Percentiles rank a stretch among this genome's conserved stretches.
Conservation (phyloP, 2,329 filamentous ascomycete species). For the Fusarium azukiicola region DNA sequence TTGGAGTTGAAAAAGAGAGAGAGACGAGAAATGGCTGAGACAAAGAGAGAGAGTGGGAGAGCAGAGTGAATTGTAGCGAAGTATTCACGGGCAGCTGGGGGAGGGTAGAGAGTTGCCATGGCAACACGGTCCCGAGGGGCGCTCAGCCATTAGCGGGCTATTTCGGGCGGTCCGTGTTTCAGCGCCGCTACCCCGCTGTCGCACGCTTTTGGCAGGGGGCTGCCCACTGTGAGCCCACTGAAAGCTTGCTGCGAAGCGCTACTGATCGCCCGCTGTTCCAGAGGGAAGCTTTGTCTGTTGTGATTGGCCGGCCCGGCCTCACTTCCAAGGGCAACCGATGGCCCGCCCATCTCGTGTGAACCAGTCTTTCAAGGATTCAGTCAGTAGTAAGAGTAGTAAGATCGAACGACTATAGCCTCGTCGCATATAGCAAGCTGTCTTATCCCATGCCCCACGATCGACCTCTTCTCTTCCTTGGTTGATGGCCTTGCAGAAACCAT, state of each 20-base stretch:
- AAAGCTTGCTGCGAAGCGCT: slow-evolving; percentile 43
- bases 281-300: slow-evolving; percentile 27
- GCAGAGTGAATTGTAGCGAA: slow-evolving; percentile 38
- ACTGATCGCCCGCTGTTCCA: slow-evolving; percentile 42
- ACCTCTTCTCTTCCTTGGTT: slow-evolving; percentile 33
- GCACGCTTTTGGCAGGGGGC: slow-evolving; percentile 44
- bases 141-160: slow-evolving; percentile 46
- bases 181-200: slow-evolving; percentile 53
- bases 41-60: slow-evolving; percentile 42
- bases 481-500: slow-evolving; percentile 14
- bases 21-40: slow-evolving; percentile 50
- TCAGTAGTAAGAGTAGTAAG: neutral
- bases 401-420: slow-evolving; percentile 42
- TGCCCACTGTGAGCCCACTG: slow-evolving; percentile 46
- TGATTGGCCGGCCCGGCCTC: slow-evolving; percentile 37
- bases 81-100: slow-evolving; percentile 49
- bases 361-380: slow-evolving; percentile 31
- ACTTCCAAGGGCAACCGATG: slow-evolving; percentile 40
- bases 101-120: slow-evolving; percentile 45
- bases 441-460: slow-evolving; percentile 1
- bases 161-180: slow-evolving; percentile 49
- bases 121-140: slow-evolving; percentile 42
- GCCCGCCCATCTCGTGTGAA: slow-evolving; percentile 44
- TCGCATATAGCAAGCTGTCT: slow-evolving; percentile 16
- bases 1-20: slow-evolving; percentile 48